Conservation (phyloP, 2,329 filamentous ascomycete species). For the Fusarium setosum region DNA sequence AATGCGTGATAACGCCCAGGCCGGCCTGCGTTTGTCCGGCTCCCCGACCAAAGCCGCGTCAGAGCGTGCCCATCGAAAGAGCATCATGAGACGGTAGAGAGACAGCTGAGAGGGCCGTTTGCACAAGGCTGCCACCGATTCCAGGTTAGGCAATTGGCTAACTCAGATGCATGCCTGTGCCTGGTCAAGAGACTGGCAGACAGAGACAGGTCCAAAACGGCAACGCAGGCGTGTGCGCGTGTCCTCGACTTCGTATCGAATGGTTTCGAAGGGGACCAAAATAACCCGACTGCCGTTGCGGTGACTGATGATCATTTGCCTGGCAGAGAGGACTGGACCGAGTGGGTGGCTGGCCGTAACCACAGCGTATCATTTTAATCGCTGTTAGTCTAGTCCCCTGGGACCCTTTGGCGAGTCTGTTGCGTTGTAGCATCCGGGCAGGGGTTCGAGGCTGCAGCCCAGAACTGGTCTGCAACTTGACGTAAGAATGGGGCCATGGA, state of each 20-base stretch:
- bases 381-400: background rate
- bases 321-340: slow-evolving; percentile 8
- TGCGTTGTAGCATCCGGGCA: slow-evolving; percentile 1
- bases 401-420: background rate
- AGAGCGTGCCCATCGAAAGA: background rate
- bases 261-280: background rate
- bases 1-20: background rate
- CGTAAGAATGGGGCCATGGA: slow-evolving; percentile 24
- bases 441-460: background rate
- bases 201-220: background rate
- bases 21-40: slow-evolving; percentile 1
- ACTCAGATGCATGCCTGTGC: background rate
- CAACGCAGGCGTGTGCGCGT: background rate
- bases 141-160: background rate
- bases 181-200: background rate
- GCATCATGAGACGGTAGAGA: slow-evolving; percentile 10
- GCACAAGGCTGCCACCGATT: background rate
- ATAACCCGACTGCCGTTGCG: slow-evolving; percentile 3
- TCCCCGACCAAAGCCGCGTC: slow-evolving; percentile 4
- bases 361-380: slow-evolving; percentile 1
- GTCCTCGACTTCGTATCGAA: background rate
- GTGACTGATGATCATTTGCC: slow-evolving; percentile 26
- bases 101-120: background rate
- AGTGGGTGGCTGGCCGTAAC: slow-evolving; percentile 3
- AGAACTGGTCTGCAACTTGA: background rate